These are phyloP conservation scores for Meyerozyma smithsonii DNA, from an alignment of 1,139 yeast species.

Conservation along the genomic window DNA sequence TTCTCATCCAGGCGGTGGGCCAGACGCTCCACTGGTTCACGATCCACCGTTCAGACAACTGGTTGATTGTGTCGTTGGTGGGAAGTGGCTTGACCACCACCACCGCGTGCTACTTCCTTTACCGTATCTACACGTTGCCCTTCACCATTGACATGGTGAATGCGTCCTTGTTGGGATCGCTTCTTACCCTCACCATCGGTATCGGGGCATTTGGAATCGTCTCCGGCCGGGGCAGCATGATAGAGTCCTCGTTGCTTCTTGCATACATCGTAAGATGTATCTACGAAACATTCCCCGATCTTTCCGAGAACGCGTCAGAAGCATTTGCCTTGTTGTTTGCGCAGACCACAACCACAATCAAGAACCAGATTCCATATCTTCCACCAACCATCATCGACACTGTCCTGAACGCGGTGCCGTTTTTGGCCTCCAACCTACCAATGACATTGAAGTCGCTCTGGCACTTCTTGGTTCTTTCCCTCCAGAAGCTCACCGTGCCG, in stretches of 20 bases:
- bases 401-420: constrained; percentile 39
- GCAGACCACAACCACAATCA: constrained; percentile 34
- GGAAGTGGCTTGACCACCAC: constrained; percentile 75
- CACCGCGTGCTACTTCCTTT: constrained; percentile 69
- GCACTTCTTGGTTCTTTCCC: constrained; percentile 64
- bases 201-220: constrained; percentile 81
- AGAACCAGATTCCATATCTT: constrained; percentile 35
- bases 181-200: constrained; percentile 69
- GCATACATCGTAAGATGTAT: constrained; percentile 91
- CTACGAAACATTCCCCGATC: constrained; percentile 83
- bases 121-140: constrained; percentile 75
- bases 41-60: constrained; percentile 62
- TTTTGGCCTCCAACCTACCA: constrained; percentile 50
- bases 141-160: constrained; percentile 67
- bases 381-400: constrained; percentile 39
- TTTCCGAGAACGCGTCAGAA: constrained; percentile 49
- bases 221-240: constrained; percentile 78
- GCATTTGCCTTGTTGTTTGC: constrained; percentile 35
- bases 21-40: constrained; percentile 74
- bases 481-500: constrained; percentile 75
- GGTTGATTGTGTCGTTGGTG: constrained; percentile 74
- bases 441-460: constrained; percentile 60
- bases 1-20: constrained; percentile 88
- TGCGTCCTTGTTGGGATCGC: constrained; percentile 82
- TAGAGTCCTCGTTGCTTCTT: constrained; percentile 79